phyloP scores from a whole-genome alignment of 2,329 filamentous ascomycete genomes.

The Aspergillus intermedius region DNA sequence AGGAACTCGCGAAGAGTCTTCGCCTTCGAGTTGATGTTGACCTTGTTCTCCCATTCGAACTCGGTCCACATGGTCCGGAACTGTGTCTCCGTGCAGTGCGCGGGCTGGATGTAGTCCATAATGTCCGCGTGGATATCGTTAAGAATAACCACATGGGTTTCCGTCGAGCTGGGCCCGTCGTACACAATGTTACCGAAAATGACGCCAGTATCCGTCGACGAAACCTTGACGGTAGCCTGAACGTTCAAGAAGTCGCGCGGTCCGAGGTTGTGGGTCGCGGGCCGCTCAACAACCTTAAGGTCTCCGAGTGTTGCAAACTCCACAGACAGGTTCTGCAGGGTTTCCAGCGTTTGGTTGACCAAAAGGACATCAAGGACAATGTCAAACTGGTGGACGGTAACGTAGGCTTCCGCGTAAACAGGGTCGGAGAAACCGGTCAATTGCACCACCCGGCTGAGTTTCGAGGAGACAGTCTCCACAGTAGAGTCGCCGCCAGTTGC shows the following conservation, averaged over 20 bases:
- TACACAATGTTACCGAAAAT: slow-evolving; percentile 99
- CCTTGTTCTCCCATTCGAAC: slow-evolving; percentile 99
- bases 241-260: slow-evolving; percentile 97
- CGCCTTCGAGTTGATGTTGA: slow-evolving; percentile 98
- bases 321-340: slow-evolving; percentile 91
- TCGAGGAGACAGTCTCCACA: slow-evolving; percentile 81
- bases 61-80: slow-evolving; percentile 99
- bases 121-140: slow-evolving; percentile 98
- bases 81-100: slow-evolving; percentile 92
- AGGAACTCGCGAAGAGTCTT: slow-evolving; percentile 88
- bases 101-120: slow-evolving; percentile 99
- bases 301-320: slow-evolving; percentile 98
- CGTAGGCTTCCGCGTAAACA: slow-evolving; percentile 97
- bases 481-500: slow-evolving; percentile 85
- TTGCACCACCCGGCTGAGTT: slow-evolving; percentile 92
- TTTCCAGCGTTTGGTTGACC: slow-evolving; percentile 95
- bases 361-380: slow-evolving; percentile 94
- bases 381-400: slow-evolving; percentile 98
- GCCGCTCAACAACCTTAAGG: slow-evolving; percentile 93
- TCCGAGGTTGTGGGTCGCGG: slow-evolving; percentile 90
- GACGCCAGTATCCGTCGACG: slow-evolving; percentile 93
- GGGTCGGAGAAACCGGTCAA: slow-evolving; percentile 97
- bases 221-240: slow-evolving; percentile 97
- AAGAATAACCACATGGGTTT: slow-evolving; percentile 93
- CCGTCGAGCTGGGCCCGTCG: slow-evolving; percentile 83